Base-by-base conservation (phyloP, 2,329 filamentous ascomycete genomes). In the Ilyonectria robusta region DNA sequence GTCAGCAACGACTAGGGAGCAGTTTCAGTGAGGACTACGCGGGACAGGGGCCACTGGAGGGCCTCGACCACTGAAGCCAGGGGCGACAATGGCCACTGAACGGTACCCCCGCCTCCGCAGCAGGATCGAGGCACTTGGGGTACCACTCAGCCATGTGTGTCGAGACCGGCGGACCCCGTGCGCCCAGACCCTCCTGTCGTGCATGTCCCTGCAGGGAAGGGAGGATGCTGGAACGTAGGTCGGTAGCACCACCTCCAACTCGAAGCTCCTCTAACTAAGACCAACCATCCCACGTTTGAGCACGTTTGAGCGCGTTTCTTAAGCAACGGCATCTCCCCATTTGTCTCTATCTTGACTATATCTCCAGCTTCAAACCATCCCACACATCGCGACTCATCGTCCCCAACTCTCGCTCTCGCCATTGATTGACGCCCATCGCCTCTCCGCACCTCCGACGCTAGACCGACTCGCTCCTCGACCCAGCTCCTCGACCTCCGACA, bases 281-380 rank as follows among this genome's bases (percentile, higher is more conserved):
- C 62, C 47, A 33, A 33, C 26, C 26, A 56, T 56, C 33, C 40
- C 42, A 37, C 26, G 65, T 62, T 62, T 79, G 81, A 80, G 81
- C 80, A 80, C 73, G 73, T 81, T 82, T 83, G 82, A 81, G 81
- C 78, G 76, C 72, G 77, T 83, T 83, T 81, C 59, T 29, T 54
- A 50, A 62, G 23, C 21, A 50, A 46, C 55, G 37, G 61, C 33
- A 67, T 26, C 58, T 15, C 55, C 51, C 26, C 42, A 13, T 23
- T n/a, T 46, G 23, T 33, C 17, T 23, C n/a, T n/a, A 35, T 53
- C 53, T 23, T 8, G 35, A 31, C 40, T 50, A 7, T 37, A 19
- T 51, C 44, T 44, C 23, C 37, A 56, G 15, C 7, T 29, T 19
- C n/a, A 4, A n/a, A 26, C 11, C 40, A 51, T 31, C 35, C 4